Evolutionary conservation across 208 protist species (phyloP), one percentile per base, ranked within the genome.

Genomic region (Lotmaria passim): DNA sequence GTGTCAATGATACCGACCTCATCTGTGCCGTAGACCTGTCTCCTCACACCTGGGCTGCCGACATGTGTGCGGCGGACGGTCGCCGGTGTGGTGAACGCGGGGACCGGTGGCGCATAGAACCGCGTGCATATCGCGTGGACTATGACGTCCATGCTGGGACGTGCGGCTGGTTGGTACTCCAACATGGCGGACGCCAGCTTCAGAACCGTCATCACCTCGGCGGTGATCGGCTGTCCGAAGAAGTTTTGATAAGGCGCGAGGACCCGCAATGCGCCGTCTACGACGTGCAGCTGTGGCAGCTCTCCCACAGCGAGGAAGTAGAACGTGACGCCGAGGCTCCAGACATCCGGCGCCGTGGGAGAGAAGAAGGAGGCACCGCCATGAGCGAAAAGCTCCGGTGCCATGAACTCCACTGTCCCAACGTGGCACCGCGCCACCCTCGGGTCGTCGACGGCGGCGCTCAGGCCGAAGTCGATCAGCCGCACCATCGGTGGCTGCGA

Each of bases 401-500:
- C 58, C 48, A 67, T 60, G 31, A 59, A 74, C 31, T 38, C 15
- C 30, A 31, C 17, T 19, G 69, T 68, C 41, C 69, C 69, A 15
- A 73, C 39, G 30, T 51, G 44, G 2, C 33, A 30, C 15, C 17
- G 23, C 39, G 43, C 14, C 48, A 66, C 19, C 17, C 2, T 21
- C 11, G 12, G n/a, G 17, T 67, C 59, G 24, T 52, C 43, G 48
- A 68, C 23, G 12, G 31, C 48, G 51, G 33, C 48, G 48, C 56
- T 62, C 19, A 74, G 39, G 10, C 69, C 69, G 36, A 74, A 74
- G 51, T 74, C 69, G n/a, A 43, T 38, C 17, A 66, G 55, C 1
- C 59, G 48, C 51, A 74, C 59, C 31, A 34, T 21, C 30, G 59
- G 59, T 6, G 69, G 51, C 46, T 17, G 46, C 24, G 47, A 36